Base-by-base conservation (phyloP, 768 basidiomycete species). In the Leccinum arenicola region DNA sequence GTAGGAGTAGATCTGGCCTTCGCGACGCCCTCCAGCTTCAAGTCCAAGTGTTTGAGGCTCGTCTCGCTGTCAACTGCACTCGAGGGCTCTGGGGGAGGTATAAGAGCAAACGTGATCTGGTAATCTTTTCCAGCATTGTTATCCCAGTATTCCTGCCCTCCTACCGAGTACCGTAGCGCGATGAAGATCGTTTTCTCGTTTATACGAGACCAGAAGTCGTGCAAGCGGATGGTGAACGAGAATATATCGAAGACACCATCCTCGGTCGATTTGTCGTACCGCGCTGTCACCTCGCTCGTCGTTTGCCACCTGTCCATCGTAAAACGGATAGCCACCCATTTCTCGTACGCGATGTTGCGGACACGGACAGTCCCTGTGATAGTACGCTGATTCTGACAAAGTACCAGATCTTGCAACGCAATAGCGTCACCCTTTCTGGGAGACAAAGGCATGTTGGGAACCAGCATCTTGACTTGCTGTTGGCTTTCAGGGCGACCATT, bases 231-330 rank as follows among this genome's bases (percentile, higher is more conserved):
- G 19, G 73, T 75, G 73, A 95, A 96, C 23, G 77, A 70, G 75
- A 96, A 96, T 19, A 89, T 78, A 68, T 95, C 94, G 70, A 83
- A 81, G 25, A 55, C 56, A 38, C 75, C 72, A 31, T 62, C 70
- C 49, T 63, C 64, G 21, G 77, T 61, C 36, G 78, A 70, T 57
- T 82, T 80, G 19, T 75, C 73, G 70, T 91, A 88, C 52, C 82
- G 84, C 25, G 87, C 95, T 1, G 87, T 84, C 58, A 97, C 91
- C 73, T 98, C 96, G 72, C 88, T 91, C 59, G 93, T 95, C 50
- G 96, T 99, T 73, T 94, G 93, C 96, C 96, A 98, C 64, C 79
- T 81, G 70, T 98, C 96, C 65, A 95, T 83, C 1, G 96, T 98
- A 74, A 97, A 98, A 29, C 96, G 85, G 25, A 94, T 84, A 8